Evolutionary conservation across 768 basidiomycete genomes (phyloP).

Genomic region (Suillus discolor): DNA sequence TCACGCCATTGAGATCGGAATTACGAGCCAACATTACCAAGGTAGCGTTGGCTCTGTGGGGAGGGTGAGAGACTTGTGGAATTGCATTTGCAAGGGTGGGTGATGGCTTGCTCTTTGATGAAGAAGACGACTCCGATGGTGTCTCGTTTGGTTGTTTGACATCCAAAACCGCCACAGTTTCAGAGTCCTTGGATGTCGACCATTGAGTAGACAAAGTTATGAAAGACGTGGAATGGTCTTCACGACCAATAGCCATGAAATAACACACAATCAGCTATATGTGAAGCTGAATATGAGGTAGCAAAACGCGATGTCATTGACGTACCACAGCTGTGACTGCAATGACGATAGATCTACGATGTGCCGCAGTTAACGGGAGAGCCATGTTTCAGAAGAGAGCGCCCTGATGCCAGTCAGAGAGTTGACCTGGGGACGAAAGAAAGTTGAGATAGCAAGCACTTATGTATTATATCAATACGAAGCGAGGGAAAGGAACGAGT

Average conservation of each 20-base stretch:
- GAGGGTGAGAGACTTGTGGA: not conserved
- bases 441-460: not conserved
- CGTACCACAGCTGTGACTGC: constrained; percentile 30
- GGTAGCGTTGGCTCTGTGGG: constrained; percentile 55
- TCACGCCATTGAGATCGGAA: constrained; percentile 45
- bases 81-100: constrained; percentile 8
- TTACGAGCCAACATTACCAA: constrained; percentile 59
- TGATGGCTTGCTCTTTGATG: not conserved
- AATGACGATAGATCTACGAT: constrained; percentile 32
- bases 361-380: constrained; percentile 28
- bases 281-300: not conserved
- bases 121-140: not conserved
- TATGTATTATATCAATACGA: not conserved
- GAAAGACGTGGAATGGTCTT: constrained; percentile 8
- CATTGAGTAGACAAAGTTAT: constrained; percentile 8
- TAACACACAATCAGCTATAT: constrained; percentile 25
- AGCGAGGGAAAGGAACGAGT: not conserved
- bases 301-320: not conserved
- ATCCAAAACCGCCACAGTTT: not conserved
- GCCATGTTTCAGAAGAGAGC: constrained; percentile 17
- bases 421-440: not conserved
- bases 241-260: constrained; percentile 18
- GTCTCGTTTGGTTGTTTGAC: not conserved
- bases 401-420: not conserved
- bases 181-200: constrained; percentile 5